A percentile compares a stretch with the other conserved stretches of the same genome.
Conservation (phyloP, 306 rosid species). For the Citrullus colocynthis region DNA sequence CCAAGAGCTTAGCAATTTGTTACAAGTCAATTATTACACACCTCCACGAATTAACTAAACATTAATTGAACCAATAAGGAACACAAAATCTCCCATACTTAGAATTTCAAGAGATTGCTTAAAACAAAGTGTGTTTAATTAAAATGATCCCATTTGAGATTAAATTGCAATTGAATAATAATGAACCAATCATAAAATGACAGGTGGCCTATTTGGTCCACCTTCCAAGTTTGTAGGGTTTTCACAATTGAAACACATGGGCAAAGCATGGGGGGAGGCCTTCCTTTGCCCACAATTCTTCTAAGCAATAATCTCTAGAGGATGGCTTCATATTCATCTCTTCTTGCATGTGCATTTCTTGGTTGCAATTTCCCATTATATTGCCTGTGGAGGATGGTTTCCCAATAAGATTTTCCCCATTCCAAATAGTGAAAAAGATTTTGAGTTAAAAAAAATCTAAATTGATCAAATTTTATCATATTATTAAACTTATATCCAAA, state of each 20-base stretch:
- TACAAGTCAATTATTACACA: neutral
- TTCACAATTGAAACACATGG: neutral
- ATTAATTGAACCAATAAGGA: slow-evolving; percentile 1
- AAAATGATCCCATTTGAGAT: neutral
- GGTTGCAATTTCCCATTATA: neutral
- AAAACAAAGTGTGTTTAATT: neutral
- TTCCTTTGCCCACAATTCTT: slow-evolving; percentile 10
- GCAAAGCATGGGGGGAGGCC: slow-evolving; percentile 1
- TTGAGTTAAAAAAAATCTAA: neutral
- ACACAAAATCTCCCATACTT: slow-evolving; percentile 2
- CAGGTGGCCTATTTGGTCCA: neutral
- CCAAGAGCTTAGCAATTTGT: neutral
- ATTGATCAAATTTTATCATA: neutral
- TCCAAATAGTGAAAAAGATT: neutral
- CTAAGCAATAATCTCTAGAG: neutral
- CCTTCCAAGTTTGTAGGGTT: neutral
- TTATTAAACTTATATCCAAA: neutral
- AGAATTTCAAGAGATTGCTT: slow-evolving; percentile 1
- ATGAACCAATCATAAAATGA: neutral
- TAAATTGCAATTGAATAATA: neutral
- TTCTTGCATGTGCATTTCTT: slow-evolving; percentile 1
- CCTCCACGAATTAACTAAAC: neutral
- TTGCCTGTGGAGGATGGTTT: neutral
- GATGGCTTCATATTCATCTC: neutral
- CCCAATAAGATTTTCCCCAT: neutral